Evolutionary conservation across 768 basidiomycete genomes (phyloP).

Genomic region (Coprinopsis cinerea): DNA sequence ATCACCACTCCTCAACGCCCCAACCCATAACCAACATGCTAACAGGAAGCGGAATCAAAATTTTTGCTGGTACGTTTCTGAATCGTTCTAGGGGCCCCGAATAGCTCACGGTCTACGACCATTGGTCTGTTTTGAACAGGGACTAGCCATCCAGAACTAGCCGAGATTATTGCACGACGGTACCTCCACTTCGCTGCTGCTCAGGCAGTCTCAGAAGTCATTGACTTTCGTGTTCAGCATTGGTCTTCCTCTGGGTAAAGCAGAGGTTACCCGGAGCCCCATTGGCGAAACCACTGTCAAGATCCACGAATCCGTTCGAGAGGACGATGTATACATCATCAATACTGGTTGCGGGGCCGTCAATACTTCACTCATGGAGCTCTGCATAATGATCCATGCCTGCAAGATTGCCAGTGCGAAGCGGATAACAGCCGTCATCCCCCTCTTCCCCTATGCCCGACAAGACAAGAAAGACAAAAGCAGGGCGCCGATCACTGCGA

Average conservation of each 20-base stretch:
- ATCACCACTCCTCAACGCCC: constrained; percentile 9
- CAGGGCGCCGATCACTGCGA: constrained; percentile 94
- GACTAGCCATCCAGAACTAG: constrained; percentile 92
- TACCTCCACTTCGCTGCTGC: constrained; percentile 33
- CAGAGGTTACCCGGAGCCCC: constrained; percentile 81
- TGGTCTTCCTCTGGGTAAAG: constrained; percentile 82
- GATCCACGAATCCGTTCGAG: constrained; percentile 92
- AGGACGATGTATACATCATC: constrained; percentile 98
- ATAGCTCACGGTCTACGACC: constrained; percentile 6
- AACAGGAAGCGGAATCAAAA: constrained; percentile 52
- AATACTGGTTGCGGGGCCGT: constrained; percentile 84
- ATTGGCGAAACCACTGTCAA: constrained; percentile 90
- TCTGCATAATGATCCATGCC: constrained; percentile 98
- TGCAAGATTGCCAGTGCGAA: constrained; percentile 99
- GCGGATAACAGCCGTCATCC: constrained; percentile 97
- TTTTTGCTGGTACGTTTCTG: constrained; percentile 42
- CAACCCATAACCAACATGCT: constrained; percentile 29
- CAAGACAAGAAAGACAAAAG: constrained; percentile 99
- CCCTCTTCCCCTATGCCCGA: constrained; percentile 92
- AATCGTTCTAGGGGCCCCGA: constrained; percentile 6
- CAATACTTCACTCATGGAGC: constrained; percentile 95
- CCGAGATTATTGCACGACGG: constrained; percentile 90
- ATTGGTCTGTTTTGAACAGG: constrained; percentile 38
- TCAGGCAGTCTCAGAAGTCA: constrained; percentile 15
- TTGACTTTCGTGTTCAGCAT: constrained; percentile 48